Evolutionary conservation across 192 early-diverging fungal species (phyloP), one percentile per base, ranked within the genome.

Genomic region (Mortierella hygrophila): DNA sequence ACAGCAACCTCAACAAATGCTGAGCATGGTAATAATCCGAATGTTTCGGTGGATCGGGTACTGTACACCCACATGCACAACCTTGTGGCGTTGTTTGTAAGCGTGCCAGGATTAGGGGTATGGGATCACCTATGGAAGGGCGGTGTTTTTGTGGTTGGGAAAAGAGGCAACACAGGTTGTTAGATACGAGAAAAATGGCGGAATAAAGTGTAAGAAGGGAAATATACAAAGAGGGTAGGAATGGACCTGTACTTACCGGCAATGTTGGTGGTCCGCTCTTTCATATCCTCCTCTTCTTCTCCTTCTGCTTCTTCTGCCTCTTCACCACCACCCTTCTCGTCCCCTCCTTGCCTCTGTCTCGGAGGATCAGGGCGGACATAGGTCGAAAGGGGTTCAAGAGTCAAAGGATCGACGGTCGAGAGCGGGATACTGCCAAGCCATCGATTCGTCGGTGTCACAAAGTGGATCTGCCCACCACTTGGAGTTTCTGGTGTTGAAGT

Each of bases 401-500:
- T 86, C 16, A 86, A 75, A 13, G 84, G 84, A 35, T 86, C 84
- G 3, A 76, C 23, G 0, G 84, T 86, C 9, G 75, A 78, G 9
- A 81, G 71, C 6, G 84, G 84, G 26, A 86, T 86, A 49, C 84
- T 86, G 0, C 84, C 84, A 15, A 86, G 63, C 84, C 84, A 86
- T 26, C 84, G 35, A 68, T 86, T 86, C 6, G 79, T 86, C 13
- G 84, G 84, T 3, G 84, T 86, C 6, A 86, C 84, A 75, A 86
- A 86, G 47, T 86, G 84, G 68, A 86, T 86, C 10, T 57, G 70
- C 41, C 77, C 77, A 0, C 65, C 23, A 26, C 7, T 21, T 35
- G 11, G 13, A 21, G 18, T 57, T 18, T 10, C 60, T 29, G 60
- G 3, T 65, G 60, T 65, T 32, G 60, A 35, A 65, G n/a, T 29